Evolutionary conservation across 129 eudicot genomes (phyloP), one percentile per base, ranked within the genome.

Genomic region (Artemisia tridentata): DNA sequence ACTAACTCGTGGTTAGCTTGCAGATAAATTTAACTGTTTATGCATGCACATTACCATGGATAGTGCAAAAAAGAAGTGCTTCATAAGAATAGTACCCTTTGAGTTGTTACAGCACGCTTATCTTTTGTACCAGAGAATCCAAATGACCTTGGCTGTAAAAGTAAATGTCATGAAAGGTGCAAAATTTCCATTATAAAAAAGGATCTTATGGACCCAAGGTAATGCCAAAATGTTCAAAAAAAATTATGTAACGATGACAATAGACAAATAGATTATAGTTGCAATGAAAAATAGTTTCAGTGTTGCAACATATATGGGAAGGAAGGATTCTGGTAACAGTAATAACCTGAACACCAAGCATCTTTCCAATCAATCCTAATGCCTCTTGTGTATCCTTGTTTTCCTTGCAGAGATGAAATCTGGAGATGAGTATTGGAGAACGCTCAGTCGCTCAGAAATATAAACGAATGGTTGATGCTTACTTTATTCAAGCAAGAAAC

Each of bases 341-440:
- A 72, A 47, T 17, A 69, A 95, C 99, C 97, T 95, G 95, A 80
- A 90, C 61, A 59, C 99, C 99, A 77, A 95, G 97, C 99, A 95
- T 95, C 91, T 95, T 90, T 45, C 91, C 99, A 41, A 95, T 86
- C 66, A 95, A 19, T 75, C 97, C 90, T 27, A 95, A 53, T 14
- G 96, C 96, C 81, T 95, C 99, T 68, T 95, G 99, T 52, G 99
- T 95, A 78, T 95, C 99, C 91, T 95, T 95, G 79, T 95, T 95
- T 86, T 95, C 99, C 93, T 95, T 95, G 89, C 81, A 95, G 58
- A 95, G 88, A 88, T 88, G 87, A 81, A 95, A 95, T 83, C 99
- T 95, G 78, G n/a, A 72, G 38, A 27, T 53, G 55, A 41, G 68
- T 23, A 54, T 50, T 11, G 31, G 57, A 31, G 68, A 75, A 48